Evolutionary conservation across 306 rosid genomes (phyloP).

Genomic region (Vachellia pachyceras): DNA sequence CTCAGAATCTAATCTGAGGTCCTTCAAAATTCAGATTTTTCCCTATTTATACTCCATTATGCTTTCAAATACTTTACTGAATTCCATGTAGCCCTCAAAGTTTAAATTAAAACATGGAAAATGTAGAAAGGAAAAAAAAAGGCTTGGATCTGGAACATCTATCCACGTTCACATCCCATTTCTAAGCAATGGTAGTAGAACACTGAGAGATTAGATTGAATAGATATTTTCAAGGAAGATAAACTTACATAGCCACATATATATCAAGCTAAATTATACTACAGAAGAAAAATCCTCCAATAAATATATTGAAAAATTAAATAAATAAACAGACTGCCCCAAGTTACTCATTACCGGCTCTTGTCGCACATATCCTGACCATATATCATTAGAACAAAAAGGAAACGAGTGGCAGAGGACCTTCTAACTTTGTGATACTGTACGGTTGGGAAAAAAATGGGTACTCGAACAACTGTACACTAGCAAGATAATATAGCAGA

Average conservation of each 20-base stretch:
- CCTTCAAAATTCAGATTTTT: background rate
- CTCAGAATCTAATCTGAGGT: too few species aligned
- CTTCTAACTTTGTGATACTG: slow-evolving; percentile 26
- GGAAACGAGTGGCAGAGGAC: slow-evolving; percentile 19
- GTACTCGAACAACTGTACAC: slow-evolving; percentile 33
- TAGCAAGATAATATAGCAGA: slow-evolving; percentile 6
- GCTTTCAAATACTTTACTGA: background rate
- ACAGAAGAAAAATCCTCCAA: slow-evolving; percentile 21
- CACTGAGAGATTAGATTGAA: background rate
- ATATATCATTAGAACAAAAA: slow-evolving; percentile 25
- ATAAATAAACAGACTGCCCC: slow-evolving; percentile 4
- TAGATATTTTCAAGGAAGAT: background rate
- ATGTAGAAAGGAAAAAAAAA: background rate
- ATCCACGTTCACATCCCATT: background rate
- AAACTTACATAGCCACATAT: slow-evolving; percentile 8
- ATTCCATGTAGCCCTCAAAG: background rate
- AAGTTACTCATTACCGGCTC: slow-evolving; percentile 8
- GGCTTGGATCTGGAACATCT: background rate
- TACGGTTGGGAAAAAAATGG: slow-evolving; percentile 20
- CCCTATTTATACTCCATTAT: background rate
- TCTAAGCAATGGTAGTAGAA: background rate
- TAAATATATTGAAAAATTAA: background rate
- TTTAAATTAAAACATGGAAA: background rate
- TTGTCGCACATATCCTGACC: slow-evolving; percentile 10
- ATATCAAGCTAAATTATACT: slow-evolving; percentile 9